A percentile compares a stretch with the other conserved stretches of the same genome.
These are phyloP conservation scores for Cutaneotrichosporon cavernicola DNA, from an alignment of 1,284 basidiomycete species.

Conservation along the genomic window DNA sequence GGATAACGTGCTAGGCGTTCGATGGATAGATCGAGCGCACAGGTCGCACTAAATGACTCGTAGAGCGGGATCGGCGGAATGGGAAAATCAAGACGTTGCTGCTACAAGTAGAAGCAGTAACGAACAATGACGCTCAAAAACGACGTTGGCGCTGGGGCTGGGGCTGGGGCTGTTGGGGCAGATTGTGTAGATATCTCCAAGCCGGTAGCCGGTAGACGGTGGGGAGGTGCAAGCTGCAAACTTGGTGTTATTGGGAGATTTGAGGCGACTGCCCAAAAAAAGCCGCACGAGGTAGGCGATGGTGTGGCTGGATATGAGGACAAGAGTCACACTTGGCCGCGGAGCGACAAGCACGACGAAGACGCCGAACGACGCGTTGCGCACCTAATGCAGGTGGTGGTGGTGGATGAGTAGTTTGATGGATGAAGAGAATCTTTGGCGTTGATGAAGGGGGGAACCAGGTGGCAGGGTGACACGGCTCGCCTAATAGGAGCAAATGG, in stretches of 20 bases:
- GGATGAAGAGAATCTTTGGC: not conserved
- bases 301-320: not conserved
- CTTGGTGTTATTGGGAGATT: not conserved
- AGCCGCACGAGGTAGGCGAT: not conserved
- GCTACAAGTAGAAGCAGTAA: not conserved
- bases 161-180: not conserved
- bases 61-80: not conserved
- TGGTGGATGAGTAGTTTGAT: not conserved
- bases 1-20: not conserved
- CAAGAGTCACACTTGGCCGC: constrained; percentile 9
- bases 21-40: not conserved
- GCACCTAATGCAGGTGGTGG: constrained; percentile 2
- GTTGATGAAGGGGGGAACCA: not conserved
- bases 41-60: not conserved
- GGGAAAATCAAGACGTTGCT: not conserved
- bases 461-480: not conserved
- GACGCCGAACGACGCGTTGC: constrained; percentile 6
- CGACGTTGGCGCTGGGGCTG: not conserved
- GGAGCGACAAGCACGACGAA: constrained; percentile 9
- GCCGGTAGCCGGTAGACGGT: not conserved
- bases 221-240: not conserved
- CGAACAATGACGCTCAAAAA: not conserved
- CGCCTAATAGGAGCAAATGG: not conserved
- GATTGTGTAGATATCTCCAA: not conserved
- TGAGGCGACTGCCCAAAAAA: constrained; percentile 4